A percentile compares a stretch with the other conserved stretches of the same genome.
These are phyloP conservation scores for Xylaria telfairii DNA, from an alignment of 495 filamentous ascomycete species.

Conservation along the genomic window DNA sequence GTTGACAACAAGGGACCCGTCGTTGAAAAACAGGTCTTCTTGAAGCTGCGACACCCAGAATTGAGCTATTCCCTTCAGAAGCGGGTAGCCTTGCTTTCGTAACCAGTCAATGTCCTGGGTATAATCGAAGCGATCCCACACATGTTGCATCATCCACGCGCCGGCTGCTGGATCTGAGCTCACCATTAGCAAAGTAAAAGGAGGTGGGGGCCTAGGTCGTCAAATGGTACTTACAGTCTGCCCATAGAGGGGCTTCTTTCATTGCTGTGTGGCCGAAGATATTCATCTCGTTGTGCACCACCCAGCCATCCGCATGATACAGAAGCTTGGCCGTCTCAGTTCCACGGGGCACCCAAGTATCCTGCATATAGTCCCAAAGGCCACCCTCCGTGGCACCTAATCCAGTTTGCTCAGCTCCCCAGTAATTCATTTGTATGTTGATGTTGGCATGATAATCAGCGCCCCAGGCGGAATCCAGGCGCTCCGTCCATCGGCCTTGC, in stretches of 20 bases:
- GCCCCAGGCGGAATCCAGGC: constrained; percentile 48
- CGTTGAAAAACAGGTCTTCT: constrained; percentile 53
- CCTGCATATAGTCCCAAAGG: constrained; percentile 54
- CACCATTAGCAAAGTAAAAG: neutral
- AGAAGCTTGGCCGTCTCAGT: constrained; percentile 54
- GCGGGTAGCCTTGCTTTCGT: constrained; percentile 48
- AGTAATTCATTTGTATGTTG: constrained; percentile 59
- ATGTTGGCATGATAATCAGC: constrained; percentile 60
- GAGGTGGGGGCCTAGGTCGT: neutral
- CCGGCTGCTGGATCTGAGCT: constrained; percentile 47
- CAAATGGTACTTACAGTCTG: constrained; percentile 24
- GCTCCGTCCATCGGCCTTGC: constrained; percentile 26
- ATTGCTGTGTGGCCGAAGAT: constrained; percentile 58
- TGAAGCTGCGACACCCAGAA: constrained; percentile 57
- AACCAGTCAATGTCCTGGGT: constrained; percentile 52
- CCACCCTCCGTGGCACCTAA: constrained; percentile 30
- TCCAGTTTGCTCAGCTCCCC: constrained; percentile 26
- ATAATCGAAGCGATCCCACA: constrained; percentile 57
- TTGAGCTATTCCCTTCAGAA: constrained; percentile 53
- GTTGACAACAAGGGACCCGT: constrained; percentile 56
- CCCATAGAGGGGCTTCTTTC: constrained; percentile 47
- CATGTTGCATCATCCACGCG: constrained; percentile 60
- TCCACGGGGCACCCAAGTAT: constrained; percentile 59
- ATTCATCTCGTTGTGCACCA: constrained; percentile 39
- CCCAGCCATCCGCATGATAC: constrained; percentile 57